phyloP scores from a whole-genome alignment of 2,329 filamentous ascomycete genomes.

The Amesomyces nigricolor region DNA sequence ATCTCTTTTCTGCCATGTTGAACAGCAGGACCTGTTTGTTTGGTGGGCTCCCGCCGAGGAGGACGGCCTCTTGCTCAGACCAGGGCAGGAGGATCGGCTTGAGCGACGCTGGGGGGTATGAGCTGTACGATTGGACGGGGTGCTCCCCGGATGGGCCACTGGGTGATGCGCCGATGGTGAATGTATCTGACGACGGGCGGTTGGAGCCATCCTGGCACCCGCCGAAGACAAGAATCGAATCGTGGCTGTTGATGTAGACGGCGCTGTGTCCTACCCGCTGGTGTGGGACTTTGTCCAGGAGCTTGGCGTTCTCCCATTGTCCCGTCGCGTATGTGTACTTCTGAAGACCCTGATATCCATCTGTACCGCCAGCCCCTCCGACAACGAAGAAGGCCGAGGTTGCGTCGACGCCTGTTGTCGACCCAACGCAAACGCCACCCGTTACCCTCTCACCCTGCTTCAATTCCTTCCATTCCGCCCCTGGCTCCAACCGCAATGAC shows the following conservation, averaged over 20 bases:
- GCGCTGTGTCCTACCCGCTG: constrained; percentile 71
- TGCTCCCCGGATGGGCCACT: constrained; percentile 47
- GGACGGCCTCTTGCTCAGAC: constrained; percentile 62
- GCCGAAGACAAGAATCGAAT: constrained; percentile 74
- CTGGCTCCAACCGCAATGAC: constrained; percentile 61
- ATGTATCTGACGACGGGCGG: constrained; percentile 64
- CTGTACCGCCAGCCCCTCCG: constrained; percentile 57
- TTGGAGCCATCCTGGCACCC: constrained; percentile 59
- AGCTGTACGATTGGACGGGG: constrained; percentile 52
- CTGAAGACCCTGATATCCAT: constrained; percentile 69
- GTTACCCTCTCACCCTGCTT: constrained; percentile 63
- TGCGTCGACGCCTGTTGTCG: constrained; percentile 52
- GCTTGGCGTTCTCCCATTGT: constrained; percentile 46
- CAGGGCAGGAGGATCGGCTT: constrained; percentile 70
- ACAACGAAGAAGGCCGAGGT: constrained; percentile 70
- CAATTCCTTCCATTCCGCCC: constrained; percentile 66
- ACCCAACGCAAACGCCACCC: constrained; percentile 71
- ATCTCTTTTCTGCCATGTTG: constrained; percentile 50
- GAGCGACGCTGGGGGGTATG: constrained; percentile 55
- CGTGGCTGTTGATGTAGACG: constrained; percentile 63
- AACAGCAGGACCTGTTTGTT: constrained; percentile 72
- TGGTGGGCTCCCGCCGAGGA: constrained; percentile 65
- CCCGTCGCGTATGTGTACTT: constrained; percentile 51
- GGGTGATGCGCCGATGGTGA: constrained; percentile 57
- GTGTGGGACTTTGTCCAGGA: constrained; percentile 49